Conservation (phyloP, 176 grass and related monocot genomes). For the Triticum timopheevii region DNA sequence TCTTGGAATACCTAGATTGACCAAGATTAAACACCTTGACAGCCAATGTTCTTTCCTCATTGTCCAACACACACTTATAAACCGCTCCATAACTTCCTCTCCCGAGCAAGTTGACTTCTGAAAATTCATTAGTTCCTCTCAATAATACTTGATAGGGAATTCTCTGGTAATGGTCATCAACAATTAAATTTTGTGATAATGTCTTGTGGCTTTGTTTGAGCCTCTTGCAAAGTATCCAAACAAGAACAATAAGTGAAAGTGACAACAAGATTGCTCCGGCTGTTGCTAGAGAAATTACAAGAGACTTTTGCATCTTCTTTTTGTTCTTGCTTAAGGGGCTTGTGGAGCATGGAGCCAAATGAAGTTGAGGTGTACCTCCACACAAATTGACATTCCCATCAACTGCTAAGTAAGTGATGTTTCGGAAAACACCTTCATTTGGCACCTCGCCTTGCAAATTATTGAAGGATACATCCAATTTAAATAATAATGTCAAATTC, state of each 20-base stretch:
- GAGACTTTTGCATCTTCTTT: background rate
- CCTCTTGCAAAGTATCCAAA: background rate
- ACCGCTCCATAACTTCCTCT: constrained; percentile 19
- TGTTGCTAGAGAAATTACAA: constrained; percentile 13
- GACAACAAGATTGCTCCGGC: background rate
- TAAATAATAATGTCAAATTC: background rate
- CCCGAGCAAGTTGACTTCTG: constrained; percentile 5
- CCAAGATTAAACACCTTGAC: constrained; percentile 15
- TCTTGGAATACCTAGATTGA: constrained; percentile 13
- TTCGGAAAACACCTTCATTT: background rate
- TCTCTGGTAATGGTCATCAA: background rate
- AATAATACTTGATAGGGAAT: background rate
- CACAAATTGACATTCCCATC: background rate
- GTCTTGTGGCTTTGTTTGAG: background rate
- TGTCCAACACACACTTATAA: background rate
- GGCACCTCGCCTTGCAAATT: constrained; percentile 16
- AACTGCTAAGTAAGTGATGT: background rate
- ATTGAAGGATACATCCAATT: constrained; percentile 19
- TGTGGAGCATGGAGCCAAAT: constrained; percentile 1
- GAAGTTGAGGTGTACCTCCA: background rate
- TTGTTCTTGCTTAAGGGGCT: background rate
- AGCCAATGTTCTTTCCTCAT: background rate
- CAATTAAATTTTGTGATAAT: background rate
- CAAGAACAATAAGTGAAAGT: background rate
- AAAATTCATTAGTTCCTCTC: constrained; percentile 4